A percentile compares a stretch with the other conserved stretches of the same genome.
Conservation (phyloP, 345 rosid species). For the Gossypium longicalyx region DNA sequence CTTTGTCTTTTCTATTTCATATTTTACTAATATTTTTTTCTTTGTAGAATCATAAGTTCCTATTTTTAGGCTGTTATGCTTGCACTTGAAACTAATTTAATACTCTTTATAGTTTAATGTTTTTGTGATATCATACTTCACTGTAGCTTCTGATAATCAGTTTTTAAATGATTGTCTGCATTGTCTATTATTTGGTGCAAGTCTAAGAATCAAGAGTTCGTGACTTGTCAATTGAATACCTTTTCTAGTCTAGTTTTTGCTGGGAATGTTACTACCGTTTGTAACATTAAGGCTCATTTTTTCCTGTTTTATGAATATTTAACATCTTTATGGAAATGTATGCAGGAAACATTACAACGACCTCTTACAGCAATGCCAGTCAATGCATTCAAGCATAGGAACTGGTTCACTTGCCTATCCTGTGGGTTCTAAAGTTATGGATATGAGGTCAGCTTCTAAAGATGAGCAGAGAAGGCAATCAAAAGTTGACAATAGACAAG, state of each 20-base stretch:
- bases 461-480: slow-evolving; percentile 45
- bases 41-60: neutral
- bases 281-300: slow-evolving; percentile 1
- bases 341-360: slow-evolving; percentile 66
- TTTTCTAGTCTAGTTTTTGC: neutral
- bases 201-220: neutral
- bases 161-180: neutral
- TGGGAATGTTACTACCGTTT: neutral
- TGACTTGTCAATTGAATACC: neutral
- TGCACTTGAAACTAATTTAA: slow-evolving; percentile 12
- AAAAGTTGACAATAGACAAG: slow-evolving; percentile 37
- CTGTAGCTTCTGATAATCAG: neutral
- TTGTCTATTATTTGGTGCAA: neutral
- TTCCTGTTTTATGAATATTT: slow-evolving; percentile 2
- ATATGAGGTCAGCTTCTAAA: slow-evolving; percentile 74
- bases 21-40: neutral
- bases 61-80: slow-evolving; percentile 9
- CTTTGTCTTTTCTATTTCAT: slow-evolving; percentile 12
- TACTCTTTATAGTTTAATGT: neutral
- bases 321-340: slow-evolving; percentile 18
- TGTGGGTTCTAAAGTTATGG: slow-evolving; percentile 92
- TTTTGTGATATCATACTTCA: neutral
- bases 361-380: slow-evolving; percentile 66
- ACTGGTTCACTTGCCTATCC: slow-evolving; percentile 85
- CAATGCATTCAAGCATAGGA: slow-evolving; percentile 90